phyloP scores from a whole-genome alignment of 306 rosid genomes.

The Dalbergia cochinchinensis region DNA sequence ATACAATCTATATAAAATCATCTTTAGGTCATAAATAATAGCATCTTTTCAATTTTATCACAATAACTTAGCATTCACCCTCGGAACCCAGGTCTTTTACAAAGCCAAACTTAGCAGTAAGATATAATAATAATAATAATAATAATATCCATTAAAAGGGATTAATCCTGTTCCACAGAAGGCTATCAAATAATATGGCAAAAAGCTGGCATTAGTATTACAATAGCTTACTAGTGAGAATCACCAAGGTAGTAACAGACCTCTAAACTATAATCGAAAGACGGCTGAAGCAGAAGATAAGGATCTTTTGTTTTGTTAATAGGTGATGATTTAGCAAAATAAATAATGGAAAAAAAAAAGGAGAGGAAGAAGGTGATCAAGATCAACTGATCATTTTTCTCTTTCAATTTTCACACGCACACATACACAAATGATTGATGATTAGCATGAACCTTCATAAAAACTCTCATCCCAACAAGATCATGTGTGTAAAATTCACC shows the following conservation, averaged over 20 bases:
- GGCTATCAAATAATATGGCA: slow-evolving; percentile 34
- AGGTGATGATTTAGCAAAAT: slow-evolving; percentile 20
- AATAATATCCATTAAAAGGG: slow-evolving; percentile 6
- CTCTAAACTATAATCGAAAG: slow-evolving; percentile 4
- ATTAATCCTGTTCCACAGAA: neutral
- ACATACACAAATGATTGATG: neutral
- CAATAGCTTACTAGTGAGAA: slow-evolving; percentile 24
- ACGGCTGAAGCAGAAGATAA: slow-evolving; percentile 5
- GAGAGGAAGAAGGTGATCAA: neutral
- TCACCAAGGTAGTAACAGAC: slow-evolving; percentile 32
- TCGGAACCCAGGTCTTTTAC: neutral
- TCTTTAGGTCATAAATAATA: slow-evolving; percentile 20
- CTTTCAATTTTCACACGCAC: neutral
- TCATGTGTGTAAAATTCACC: slow-evolving; percentile 90
- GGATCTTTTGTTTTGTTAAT: slow-evolving; percentile 7
- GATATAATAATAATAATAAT: neutral
- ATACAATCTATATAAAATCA: slow-evolving; percentile 21
- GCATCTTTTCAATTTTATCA: slow-evolving; percentile 8
- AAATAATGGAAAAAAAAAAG: neutral
- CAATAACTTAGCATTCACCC: slow-evolving; percentile 27
- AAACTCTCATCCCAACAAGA: slow-evolving; percentile 89
- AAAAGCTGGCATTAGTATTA: slow-evolving; percentile 24
- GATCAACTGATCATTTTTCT: neutral
- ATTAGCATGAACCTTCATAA: slow-evolving; percentile 72
- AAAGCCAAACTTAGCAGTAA: slow-evolving; percentile 11